phyloP scores from a whole-genome alignment of 2,329 filamentous ascomycete species.

The Esteya vermicola region DNA sequence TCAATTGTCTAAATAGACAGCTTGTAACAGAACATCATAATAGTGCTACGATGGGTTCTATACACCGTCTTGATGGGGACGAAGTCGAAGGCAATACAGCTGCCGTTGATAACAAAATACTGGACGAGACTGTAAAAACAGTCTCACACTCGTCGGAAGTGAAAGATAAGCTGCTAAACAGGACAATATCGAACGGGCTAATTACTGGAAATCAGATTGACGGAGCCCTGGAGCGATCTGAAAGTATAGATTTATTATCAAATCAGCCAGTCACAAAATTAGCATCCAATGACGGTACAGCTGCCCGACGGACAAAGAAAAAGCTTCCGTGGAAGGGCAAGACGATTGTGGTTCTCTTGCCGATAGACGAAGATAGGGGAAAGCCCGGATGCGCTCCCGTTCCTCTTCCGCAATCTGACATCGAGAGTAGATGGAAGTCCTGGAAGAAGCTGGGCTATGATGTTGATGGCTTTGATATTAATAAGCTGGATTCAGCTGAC shows the following conservation, averaged over 20 bases:
- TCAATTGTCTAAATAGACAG: constrained; percentile 11
- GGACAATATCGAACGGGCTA: too few species aligned
- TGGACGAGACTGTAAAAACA: too few species aligned
- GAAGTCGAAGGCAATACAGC: too few species aligned
- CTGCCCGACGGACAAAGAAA: constrained; percentile 49
- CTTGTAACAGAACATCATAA: background rate
- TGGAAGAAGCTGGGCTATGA: constrained; percentile 60
- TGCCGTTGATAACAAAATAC: too few species aligned
- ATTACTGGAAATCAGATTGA: too few species aligned
- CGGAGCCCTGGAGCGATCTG: too few species aligned
- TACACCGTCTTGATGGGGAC: too few species aligned
- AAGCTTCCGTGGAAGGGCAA: constrained; percentile 65
- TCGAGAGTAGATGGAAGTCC: constrained; percentile 45
- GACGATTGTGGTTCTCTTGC: constrained; percentile 56
- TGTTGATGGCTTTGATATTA: constrained; percentile 52
- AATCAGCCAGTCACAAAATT: constrained; percentile 8
- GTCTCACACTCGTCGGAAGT: too few species aligned
- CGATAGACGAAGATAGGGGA: constrained; percentile 52
- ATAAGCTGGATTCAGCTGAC: constrained; percentile 24
- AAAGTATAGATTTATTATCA: too few species aligned
- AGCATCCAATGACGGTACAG: constrained; percentile 21
- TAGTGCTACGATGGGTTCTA: background rate
- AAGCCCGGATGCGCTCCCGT: constrained; percentile 35
- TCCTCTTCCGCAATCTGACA: constrained; percentile 41
- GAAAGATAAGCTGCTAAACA: too few species aligned